phyloP scores from a whole-genome alignment of 768 basidiomycete genomes.

The Termitomyces sp. region DNA sequence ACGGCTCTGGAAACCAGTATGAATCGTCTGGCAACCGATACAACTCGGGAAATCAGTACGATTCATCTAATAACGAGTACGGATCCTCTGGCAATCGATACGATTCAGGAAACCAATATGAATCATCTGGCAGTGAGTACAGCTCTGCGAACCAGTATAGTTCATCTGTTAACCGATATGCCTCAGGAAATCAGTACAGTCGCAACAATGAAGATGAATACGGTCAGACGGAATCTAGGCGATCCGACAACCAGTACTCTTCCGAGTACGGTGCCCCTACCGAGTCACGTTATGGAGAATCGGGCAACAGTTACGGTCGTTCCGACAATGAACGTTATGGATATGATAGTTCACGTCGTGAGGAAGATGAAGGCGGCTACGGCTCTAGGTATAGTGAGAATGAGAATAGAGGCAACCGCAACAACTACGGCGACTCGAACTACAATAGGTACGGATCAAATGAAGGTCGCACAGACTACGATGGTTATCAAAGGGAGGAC shows the following conservation, averaged over 20 bases:
- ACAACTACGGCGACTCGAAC: background rate
- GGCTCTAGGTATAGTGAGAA: background rate
- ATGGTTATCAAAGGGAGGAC: background rate
- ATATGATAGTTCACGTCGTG: background rate
- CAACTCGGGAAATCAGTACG: constrained; percentile 1
- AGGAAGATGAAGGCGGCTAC: background rate
- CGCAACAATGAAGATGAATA: constrained; percentile 3
- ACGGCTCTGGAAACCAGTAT: background rate
- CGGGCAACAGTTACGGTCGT: background rate
- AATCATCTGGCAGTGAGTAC: background rate
- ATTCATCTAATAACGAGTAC: constrained; percentile 1
- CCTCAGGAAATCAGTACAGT: constrained; percentile 1
- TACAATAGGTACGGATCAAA: constrained; percentile 7
- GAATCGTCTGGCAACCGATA: constrained; percentile 6
- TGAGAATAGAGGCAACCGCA: background rate
- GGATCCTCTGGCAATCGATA: background rate
- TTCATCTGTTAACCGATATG: background rate
- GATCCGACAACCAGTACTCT: constrained; percentile 4
- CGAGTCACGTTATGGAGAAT: background rate
- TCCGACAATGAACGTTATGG: background rate
- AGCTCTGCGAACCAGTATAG: background rate
- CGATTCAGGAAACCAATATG: background rate
- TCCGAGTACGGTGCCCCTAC: constrained; percentile 1
- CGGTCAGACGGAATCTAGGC: constrained; percentile 3
- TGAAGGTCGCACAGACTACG: constrained; percentile 10